phyloP scores from a whole-genome alignment of 192 early-diverging fungal genomes.

The Coemansia sp. region DNA sequence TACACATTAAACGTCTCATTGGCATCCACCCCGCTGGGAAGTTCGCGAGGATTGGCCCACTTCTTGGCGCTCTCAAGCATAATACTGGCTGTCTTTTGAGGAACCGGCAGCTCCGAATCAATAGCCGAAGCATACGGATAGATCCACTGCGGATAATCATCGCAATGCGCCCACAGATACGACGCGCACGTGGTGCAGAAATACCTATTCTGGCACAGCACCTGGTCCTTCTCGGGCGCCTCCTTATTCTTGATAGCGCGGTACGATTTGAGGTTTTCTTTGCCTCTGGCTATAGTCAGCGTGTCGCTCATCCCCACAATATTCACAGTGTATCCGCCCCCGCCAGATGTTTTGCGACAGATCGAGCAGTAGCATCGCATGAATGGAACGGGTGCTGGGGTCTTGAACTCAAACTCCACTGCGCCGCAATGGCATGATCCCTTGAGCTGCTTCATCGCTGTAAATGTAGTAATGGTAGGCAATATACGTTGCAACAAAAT shows the following conservation, averaged over 20 bases:
- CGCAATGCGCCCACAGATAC: conserved; percentile 53
- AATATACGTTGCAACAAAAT: background rate
- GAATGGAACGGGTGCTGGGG: conserved; percentile 58
- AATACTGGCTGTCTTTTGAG: conserved; percentile 38
- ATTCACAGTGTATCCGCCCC: conserved; percentile 60
- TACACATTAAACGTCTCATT: conserved; percentile 56
- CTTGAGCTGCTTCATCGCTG: conserved; percentile 52
- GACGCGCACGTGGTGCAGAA: conserved; percentile 62
- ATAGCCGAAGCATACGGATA: conserved; percentile 60
- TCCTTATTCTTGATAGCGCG: conserved; percentile 47
- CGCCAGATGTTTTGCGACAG: conserved; percentile 65
- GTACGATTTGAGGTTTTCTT: conserved; percentile 40
- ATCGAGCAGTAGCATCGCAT: conserved; percentile 66
- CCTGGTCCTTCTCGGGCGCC: conserved; percentile 35
- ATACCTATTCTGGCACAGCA: conserved; percentile 54
- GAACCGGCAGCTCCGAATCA: conserved; percentile 57
- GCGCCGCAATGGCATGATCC: conserved; percentile 68
- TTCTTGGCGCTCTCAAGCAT: conserved; percentile 49
- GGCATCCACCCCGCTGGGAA: background rate
- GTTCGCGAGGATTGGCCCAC: conserved; percentile 52
- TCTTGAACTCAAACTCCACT: conserved; percentile 55
- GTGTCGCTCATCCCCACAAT: conserved; percentile 56
- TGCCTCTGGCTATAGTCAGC: conserved; percentile 41
- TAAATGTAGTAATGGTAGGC: background rate
- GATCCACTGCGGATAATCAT: conserved; percentile 30